These are phyloP conservation scores for Cyclostephanos tholiformis DNA, from an alignment of 108 stramenopile genomes.

Conservation along the genomic window DNA sequence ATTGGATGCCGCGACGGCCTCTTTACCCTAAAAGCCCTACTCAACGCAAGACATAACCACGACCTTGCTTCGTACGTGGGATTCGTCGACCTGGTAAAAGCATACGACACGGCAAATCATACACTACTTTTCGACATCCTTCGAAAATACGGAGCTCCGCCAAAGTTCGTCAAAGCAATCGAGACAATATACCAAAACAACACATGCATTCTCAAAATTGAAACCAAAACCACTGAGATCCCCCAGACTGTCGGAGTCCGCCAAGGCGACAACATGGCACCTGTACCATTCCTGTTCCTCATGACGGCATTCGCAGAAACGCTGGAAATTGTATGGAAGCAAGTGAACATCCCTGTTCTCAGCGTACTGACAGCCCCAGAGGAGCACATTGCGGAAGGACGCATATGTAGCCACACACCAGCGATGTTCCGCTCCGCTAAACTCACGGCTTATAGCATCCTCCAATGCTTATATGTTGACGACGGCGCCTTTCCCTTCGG, in stretches of 20 bases:
- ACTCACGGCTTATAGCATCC: too few species aligned
- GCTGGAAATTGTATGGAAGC: slow-evolving; percentile 1
- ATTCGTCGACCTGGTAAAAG: slow-evolving; percentile 30
- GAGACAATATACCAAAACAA: slow-evolving; percentile 10
- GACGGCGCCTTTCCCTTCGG: not conserved
- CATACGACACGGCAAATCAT: slow-evolving; percentile 29
- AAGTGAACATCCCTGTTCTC: too few species aligned
- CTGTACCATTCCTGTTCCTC: slow-evolving; percentile 30
- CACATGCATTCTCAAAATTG: slow-evolving; percentile 3
- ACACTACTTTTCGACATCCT: slow-evolving; percentile 2
- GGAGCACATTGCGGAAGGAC: too few species aligned
- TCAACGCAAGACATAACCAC: not conserved
- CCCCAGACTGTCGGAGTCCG: slow-evolving; percentile 7
- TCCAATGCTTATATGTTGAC: not conserved
- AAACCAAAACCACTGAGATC: not conserved
- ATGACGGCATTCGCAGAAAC: slow-evolving; percentile 23
- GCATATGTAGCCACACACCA: not conserved
- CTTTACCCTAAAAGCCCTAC: slow-evolving; percentile 21
- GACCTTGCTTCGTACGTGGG: not conserved
- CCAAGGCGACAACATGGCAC: slow-evolving; percentile 12
- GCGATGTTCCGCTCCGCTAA: too few species aligned
- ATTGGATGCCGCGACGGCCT: slow-evolving; percentile 16
- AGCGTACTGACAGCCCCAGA: too few species aligned
- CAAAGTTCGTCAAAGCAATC: not conserved
- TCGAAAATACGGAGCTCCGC: too few species aligned